Conservation (phyloP, 768 basidiomycete species). For the Lentinula sp. region DNA sequence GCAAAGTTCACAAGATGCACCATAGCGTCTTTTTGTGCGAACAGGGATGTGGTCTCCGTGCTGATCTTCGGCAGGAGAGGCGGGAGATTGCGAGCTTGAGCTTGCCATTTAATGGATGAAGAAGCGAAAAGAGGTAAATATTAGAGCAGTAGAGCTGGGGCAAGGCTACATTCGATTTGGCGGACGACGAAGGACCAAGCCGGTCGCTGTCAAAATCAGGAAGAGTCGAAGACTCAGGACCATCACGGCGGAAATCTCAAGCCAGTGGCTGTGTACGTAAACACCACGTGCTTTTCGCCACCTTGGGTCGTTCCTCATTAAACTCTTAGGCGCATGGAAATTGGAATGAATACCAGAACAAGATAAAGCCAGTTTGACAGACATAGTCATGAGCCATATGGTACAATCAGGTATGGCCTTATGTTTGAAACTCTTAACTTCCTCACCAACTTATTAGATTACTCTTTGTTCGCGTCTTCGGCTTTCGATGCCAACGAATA, state of each 20-base stretch:
- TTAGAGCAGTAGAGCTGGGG: not conserved
- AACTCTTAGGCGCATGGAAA: not conserved
- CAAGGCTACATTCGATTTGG: not conserved
- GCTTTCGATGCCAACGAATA: conserved; percentile 87
- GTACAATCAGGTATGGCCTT: not conserved
- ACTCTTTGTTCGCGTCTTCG: conserved; percentile 64
- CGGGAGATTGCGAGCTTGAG: conserved; percentile 5
- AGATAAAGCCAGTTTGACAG: not conserved
- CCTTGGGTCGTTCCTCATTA: not conserved
- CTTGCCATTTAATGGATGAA: not conserved
- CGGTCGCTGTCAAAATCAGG: not conserved
- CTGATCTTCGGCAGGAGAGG: not conserved
- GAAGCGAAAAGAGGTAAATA: not conserved
- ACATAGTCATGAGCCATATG: not conserved
- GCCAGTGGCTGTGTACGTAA: not conserved
- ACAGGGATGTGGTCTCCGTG: conserved; percentile 2
- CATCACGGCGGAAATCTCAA: not conserved
- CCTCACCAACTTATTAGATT: conserved; percentile 36
- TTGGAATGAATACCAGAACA: not conserved
- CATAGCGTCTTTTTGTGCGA: conserved; percentile 8
- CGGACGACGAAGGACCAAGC: not conserved
- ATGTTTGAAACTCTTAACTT: not conserved
- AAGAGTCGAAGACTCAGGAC: not conserved
- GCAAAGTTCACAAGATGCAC: conserved; percentile 8
- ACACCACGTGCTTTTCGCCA: not conserved